These are phyloP conservation scores for Trametes hirsuta DNA, from an alignment of 1,284 basidiomycete species.

Conservation along the genomic window DNA sequence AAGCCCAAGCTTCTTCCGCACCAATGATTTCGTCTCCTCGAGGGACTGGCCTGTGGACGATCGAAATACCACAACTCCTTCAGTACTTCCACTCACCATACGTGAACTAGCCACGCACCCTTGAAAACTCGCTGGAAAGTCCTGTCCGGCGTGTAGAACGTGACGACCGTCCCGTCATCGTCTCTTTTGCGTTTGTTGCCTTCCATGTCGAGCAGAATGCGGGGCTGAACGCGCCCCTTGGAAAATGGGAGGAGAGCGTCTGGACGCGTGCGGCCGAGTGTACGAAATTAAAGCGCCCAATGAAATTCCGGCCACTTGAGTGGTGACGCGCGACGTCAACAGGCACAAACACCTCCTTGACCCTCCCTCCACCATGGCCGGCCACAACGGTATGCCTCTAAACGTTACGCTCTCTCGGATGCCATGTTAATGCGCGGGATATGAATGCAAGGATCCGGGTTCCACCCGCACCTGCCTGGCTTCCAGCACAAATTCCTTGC, in stretches of 20 bases:
- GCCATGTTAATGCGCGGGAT: not conserved
- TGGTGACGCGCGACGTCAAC: constrained; percentile 17
- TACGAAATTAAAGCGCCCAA: constrained; percentile 17
- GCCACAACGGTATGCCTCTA: constrained; percentile 33
- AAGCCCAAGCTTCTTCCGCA: constrained; percentile 64
- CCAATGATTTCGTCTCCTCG: constrained; percentile 54
- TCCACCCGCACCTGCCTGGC: constrained; percentile 87
- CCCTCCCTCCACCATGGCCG: constrained; percentile 39
- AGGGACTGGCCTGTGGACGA: constrained; percentile 56
- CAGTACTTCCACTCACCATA: not conserved
- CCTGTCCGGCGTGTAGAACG: constrained; percentile 32
- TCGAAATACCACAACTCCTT: not conserved
- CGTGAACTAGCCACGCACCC: constrained; percentile 22
- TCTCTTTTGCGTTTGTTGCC: constrained; percentile 50
- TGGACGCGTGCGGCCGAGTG: constrained; percentile 8
- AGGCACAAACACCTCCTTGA: constrained; percentile 24
- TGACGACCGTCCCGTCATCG: constrained; percentile 30
- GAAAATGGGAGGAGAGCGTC: not conserved
- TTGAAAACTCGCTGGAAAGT: constrained; percentile 35
- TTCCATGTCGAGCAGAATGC: constrained; percentile 38
- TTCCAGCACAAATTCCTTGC: constrained; percentile 77
- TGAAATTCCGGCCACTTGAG: constrained; percentile 8
- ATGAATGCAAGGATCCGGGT: constrained; percentile 46
- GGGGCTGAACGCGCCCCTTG: constrained; percentile 6
- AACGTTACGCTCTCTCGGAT: not conserved